phyloP scores from a whole-genome alignment of 768 basidiomycete species.

The Leccinum ochraceum region DNA sequence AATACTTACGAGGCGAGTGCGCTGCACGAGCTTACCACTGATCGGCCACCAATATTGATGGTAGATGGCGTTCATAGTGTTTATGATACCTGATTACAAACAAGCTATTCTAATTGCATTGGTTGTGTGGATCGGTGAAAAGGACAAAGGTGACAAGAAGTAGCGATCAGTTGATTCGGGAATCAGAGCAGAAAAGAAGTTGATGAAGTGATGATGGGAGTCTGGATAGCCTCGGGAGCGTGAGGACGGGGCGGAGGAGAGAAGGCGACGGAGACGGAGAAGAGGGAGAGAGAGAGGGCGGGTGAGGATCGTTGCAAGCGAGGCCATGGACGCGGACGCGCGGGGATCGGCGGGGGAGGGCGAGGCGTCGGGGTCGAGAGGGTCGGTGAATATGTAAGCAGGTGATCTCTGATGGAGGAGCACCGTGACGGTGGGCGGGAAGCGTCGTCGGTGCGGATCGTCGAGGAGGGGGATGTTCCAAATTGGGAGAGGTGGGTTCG shows the following conservation, averaged over 20 bases:
- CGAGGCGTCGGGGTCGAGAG: constrained; percentile 19
- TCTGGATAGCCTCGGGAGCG: constrained; percentile 17
- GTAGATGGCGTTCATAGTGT: constrained; percentile 25
- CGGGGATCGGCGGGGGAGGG: constrained; percentile 24
- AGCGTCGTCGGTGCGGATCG: constrained; percentile 33
- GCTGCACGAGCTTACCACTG: constrained; percentile 22
- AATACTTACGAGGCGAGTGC: constrained; percentile 24
- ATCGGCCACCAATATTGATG: constrained; percentile 19
- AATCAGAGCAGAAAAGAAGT: constrained; percentile 24
- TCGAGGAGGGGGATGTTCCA: constrained; percentile 21
- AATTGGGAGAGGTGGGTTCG: constrained; percentile 19
- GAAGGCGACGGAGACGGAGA: constrained; percentile 23
- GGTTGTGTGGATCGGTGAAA: constrained; percentile 7
- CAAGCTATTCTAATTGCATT: constrained; percentile 31
- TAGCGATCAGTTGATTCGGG: constrained; percentile 13
- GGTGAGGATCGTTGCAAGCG: constrained; percentile 6
- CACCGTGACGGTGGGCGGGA: constrained; percentile 9
- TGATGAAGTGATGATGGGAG: constrained; percentile 15
- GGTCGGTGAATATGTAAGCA: constrained; percentile 30
- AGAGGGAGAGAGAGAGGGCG: constrained; percentile 1
- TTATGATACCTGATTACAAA: constrained; percentile 34
- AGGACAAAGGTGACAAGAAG: constrained; percentile 5
- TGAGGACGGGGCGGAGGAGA: background rate
- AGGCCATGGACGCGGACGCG: constrained; percentile 1
- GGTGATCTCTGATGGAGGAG: constrained; percentile 9